Conservation (phyloP, 2,329 filamentous ascomycete genomes). For the Microthyrium microscopicum region DNA sequence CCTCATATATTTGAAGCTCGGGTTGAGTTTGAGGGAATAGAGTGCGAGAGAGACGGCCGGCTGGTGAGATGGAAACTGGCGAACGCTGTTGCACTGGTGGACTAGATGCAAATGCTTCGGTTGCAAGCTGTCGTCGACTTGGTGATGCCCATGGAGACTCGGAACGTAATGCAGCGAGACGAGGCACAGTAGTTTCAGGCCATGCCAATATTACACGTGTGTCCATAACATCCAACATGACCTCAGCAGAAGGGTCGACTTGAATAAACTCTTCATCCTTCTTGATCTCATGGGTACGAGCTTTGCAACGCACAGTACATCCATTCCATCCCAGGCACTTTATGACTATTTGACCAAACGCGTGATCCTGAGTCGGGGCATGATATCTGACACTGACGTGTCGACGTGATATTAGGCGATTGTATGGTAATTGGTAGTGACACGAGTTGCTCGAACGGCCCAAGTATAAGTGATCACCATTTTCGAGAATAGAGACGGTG, state of each 20-base stretch:
- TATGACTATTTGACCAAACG: slow-evolving; percentile 68
- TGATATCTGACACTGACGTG: slow-evolving; percentile 82
- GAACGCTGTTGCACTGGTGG: slow-evolving; percentile 52
- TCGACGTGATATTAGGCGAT: slow-evolving; percentile 81
- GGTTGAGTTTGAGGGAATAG: slow-evolving; percentile 12
- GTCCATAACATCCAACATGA: slow-evolving; percentile 92
- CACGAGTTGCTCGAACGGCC: slow-evolving; percentile 89
- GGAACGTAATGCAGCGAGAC: too few species aligned
- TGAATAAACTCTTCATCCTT: slow-evolving; percentile 86
- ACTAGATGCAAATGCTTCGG: slow-evolving; percentile 37
- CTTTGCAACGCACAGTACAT: slow-evolving; percentile 79
- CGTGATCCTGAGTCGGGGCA: slow-evolving; percentile 47
- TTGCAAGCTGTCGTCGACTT: too few species aligned
- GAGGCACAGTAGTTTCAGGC: too few species aligned
- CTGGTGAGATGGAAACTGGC: slow-evolving; percentile 57
- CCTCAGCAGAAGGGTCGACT: slow-evolving; percentile 71
- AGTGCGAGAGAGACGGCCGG: slow-evolving; percentile 14
- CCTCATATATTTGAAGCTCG: slow-evolving; percentile 21
- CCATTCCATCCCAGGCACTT: slow-evolving; percentile 94
- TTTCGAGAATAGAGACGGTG: slow-evolving; percentile 62
- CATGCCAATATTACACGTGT: slow-evolving; percentile 78
- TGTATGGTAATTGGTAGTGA: slow-evolving; percentile 85
- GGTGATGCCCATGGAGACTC: too few species aligned
- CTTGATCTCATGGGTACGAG: slow-evolving; percentile 64
- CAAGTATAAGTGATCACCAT: slow-evolving; percentile 70